Percentiles rank a stretch among this genome's conserved stretches.
Conservation (phyloP, 345 rosid species). For the Noccaea bulbosa region DNA sequence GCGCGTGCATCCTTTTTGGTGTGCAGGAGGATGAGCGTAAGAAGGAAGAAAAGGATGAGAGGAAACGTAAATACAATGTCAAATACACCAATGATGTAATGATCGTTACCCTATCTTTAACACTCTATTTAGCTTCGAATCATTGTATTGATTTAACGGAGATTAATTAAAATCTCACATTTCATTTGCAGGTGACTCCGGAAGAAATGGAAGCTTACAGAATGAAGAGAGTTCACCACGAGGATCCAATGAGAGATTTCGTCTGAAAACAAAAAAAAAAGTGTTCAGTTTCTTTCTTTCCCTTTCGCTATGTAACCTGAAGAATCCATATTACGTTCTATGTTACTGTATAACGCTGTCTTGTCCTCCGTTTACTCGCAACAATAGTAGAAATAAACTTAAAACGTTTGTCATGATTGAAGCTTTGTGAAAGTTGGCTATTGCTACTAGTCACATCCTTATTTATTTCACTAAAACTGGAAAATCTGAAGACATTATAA, state of each 20-base stretch:
- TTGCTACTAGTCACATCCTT: conserved; percentile 6
- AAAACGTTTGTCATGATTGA: not conserved
- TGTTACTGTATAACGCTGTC: not conserved
- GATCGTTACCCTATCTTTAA: not conserved
- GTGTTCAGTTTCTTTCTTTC: not conserved
- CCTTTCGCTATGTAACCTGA: not conserved
- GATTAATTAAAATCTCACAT: not conserved
- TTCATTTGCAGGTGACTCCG: conserved; percentile 55
- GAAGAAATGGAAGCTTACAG: conserved; percentile 88
- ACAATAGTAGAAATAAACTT: conserved; percentile 1
- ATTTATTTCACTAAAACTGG: conserved; percentile 22
- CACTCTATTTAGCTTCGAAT: not conserved
- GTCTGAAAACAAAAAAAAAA: conserved; percentile 2
- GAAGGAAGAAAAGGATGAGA: conserved; percentile 61
- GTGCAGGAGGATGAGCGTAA: conserved; percentile 57
- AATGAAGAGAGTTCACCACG: conserved; percentile 72
- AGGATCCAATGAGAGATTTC: conserved; percentile 63
- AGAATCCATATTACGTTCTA: conserved; percentile 1
- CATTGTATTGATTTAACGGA: not conserved
- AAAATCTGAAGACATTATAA: conserved; percentile 24
- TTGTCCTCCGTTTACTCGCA: not conserved
- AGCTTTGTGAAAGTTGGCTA: conserved; percentile 8
- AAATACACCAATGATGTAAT: conserved; percentile 60
- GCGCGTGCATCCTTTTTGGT: not conserved
- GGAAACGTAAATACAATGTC: conserved; percentile 65